Evolutionary conservation across 2,329 filamentous ascomycete genomes (phyloP).

Genomic region (Arachnomyces sp.): DNA sequence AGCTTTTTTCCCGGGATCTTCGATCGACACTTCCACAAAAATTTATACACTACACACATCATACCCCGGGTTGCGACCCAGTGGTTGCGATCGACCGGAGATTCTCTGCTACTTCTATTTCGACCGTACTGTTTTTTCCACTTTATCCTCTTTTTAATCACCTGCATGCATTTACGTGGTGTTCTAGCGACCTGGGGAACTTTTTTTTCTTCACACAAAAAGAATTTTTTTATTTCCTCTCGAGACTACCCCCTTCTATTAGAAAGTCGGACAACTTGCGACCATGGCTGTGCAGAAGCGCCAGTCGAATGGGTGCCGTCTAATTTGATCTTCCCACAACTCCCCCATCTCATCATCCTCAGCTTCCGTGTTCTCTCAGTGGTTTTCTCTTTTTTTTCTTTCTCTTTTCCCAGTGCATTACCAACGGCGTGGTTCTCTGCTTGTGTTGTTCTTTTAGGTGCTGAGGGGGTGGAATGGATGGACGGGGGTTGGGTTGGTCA

Average conservation of each 20-base stretch:
- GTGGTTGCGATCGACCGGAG: constrained; percentile 1
- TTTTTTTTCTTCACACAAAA: constrained; percentile 13
- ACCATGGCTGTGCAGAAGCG: constrained; percentile 33
- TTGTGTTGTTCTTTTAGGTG: constrained; percentile 5
- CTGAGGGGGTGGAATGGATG: too few relatives aligned
- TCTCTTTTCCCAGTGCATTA: constrained; percentile 17
- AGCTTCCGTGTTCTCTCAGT: constrained; percentile 4
- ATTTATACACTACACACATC: background rate
- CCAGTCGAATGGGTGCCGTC: constrained; percentile 36
- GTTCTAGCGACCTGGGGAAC: constrained; percentile 35
- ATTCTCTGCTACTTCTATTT: constrained; percentile 10
- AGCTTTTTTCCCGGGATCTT: constrained; percentile 12
- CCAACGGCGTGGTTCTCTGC: constrained; percentile 5
- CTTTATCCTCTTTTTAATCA: constrained; percentile 17
- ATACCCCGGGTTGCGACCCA: background rate
- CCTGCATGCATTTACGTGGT: constrained; percentile 33
- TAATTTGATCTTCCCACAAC: constrained; percentile 19
- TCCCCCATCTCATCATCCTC: constrained; percentile 5
- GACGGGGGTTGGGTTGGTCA: too few relatives aligned
- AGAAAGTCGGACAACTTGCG: constrained; percentile 35
- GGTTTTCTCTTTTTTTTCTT: constrained; percentile 12
- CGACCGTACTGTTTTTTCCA: constrained; percentile 20
- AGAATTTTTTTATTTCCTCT: constrained; percentile 15
- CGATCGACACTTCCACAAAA: too few relatives aligned
- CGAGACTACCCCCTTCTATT: constrained; percentile 20